These are phyloP conservation scores for Saraca asoca DNA, from an alignment of 331 rosid species.

Conservation along the genomic window DNA sequence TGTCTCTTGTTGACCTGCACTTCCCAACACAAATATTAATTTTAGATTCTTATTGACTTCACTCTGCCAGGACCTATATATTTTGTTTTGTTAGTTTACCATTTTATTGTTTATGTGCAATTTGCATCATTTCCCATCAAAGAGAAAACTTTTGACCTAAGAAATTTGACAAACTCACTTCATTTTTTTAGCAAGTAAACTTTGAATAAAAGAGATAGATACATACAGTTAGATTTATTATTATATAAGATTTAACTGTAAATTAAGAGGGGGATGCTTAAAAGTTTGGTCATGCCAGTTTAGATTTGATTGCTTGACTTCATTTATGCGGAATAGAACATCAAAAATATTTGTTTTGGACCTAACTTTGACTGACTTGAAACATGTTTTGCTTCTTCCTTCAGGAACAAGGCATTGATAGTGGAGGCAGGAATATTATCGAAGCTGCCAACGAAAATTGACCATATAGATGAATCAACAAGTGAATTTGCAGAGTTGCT, in stretches of 20 bases:
- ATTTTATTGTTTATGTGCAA: slow-evolving; percentile 10
- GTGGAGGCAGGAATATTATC: slow-evolving; percentile 84
- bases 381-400: slow-evolving; percentile 36
- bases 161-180: neutral
- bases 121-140: slow-evolving; percentile 1
- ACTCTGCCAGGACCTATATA: slow-evolving; percentile 6
- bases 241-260: no score
- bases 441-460: slow-evolving; percentile 60
- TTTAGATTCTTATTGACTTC: slow-evolving; percentile 52
- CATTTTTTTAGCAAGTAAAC: no score
- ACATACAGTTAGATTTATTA: no score
- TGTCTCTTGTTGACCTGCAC: slow-evolving; percentile 48
- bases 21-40: slow-evolving; percentile 37
- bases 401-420: slow-evolving; percentile 85
- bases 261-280: no score
- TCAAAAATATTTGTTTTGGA: slow-evolving; percentile 40
- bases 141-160: neutral
- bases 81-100: slow-evolving; percentile 31
- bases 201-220: no score
- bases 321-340: slow-evolving; percentile 30
- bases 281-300: slow-evolving; percentile 4
- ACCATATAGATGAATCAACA: slow-evolving; percentile 52
- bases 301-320: slow-evolving; percentile 20
- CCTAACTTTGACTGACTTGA: slow-evolving; percentile 45
- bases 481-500: slow-evolving; percentile 62